These are phyloP conservation scores for Hypoxylon sp. DNA, from an alignment of 2,329 filamentous ascomycete genomes.

Conservation along the genomic window DNA sequence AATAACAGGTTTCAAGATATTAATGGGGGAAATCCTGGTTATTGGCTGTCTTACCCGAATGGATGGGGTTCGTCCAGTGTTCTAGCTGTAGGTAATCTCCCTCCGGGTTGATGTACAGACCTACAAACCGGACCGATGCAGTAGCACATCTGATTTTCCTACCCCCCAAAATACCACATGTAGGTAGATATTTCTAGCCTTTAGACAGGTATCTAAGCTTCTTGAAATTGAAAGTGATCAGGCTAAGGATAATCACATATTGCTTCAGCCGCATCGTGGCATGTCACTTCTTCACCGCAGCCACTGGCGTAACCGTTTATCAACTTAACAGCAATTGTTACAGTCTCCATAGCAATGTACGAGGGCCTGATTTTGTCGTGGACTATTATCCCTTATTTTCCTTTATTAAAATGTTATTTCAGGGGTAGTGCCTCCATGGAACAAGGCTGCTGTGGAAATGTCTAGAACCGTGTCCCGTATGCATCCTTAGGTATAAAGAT, in stretches of 20 bases:
- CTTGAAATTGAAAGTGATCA: not conserved
- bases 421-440: not conserved
- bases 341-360: conserved; percentile 5
- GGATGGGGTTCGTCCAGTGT: conserved; percentile 19
- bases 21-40: conserved; percentile 26
- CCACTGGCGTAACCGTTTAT: not conserved
- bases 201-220: not conserved
- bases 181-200: not conserved
- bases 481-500: not conserved
- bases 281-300: conserved; percentile 14
- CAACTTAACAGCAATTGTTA: not conserved
- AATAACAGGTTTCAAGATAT: conserved; percentile 1
- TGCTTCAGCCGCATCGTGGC: conserved; percentile 31
- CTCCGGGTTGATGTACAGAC: conserved; percentile 20
- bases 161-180: not conserved
- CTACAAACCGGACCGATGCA: conserved; percentile 32
- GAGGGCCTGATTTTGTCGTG: not conserved
- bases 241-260: not conserved
- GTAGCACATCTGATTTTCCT: conserved; percentile 21
- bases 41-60: conserved; percentile 28
- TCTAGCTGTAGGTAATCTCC: not conserved
- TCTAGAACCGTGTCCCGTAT: conserved; percentile 17
- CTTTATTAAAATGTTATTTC: not conserved
- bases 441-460: conserved; percentile 13
- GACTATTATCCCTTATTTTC: not conserved